Percentiles rank a stretch among this genome's conserved stretches.
Conservation (phyloP, 768 basidiomycete species). For the Clitopilus hobsonii region DNA sequence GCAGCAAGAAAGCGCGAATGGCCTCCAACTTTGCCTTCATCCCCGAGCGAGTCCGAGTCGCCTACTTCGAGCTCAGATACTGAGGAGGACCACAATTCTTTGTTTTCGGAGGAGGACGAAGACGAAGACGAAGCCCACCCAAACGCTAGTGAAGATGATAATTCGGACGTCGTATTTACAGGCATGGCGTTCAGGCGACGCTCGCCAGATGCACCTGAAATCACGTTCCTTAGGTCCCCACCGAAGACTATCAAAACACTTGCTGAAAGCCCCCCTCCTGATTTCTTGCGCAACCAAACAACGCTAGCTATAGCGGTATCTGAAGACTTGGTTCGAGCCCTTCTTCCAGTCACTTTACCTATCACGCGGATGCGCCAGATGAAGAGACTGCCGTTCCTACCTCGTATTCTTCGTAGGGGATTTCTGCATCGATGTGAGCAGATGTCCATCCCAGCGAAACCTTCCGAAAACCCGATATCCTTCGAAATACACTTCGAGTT, state of each 20-base stretch:
- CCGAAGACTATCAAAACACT: slow-evolving; percentile 6
- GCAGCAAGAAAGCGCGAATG: not conserved
- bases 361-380: slow-evolving; percentile 31
- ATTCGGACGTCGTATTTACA: slow-evolving; percentile 6
- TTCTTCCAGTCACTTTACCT: slow-evolving; percentile 26
- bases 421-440: slow-evolving; percentile 40
- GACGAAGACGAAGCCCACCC: slow-evolving; percentile 2
- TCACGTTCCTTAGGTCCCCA: slow-evolving; percentile 13
- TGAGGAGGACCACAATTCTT: not conserved
- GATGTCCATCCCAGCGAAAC: slow-evolving; percentile 21
- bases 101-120: not conserved
- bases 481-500: slow-evolving; percentile 9
- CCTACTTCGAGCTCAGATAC: not conserved
- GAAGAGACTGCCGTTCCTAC: slow-evolving; percentile 50
- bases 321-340: slow-evolving; percentile 26
- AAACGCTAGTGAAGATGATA: slow-evolving; percentile 3
- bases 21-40: no score
- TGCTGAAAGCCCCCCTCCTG: not conserved
- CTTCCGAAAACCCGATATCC: not conserved
- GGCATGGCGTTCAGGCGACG: slow-evolving; percentile 5
- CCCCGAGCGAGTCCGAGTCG: no score
- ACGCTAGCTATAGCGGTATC: slow-evolving; percentile 18
- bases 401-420: slow-evolving; percentile 43
- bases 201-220: slow-evolving; percentile 11
- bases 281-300: not conserved